Conservation (phyloP, 495 filamentous ascomycete species). For the Cercophora sp. region DNA sequence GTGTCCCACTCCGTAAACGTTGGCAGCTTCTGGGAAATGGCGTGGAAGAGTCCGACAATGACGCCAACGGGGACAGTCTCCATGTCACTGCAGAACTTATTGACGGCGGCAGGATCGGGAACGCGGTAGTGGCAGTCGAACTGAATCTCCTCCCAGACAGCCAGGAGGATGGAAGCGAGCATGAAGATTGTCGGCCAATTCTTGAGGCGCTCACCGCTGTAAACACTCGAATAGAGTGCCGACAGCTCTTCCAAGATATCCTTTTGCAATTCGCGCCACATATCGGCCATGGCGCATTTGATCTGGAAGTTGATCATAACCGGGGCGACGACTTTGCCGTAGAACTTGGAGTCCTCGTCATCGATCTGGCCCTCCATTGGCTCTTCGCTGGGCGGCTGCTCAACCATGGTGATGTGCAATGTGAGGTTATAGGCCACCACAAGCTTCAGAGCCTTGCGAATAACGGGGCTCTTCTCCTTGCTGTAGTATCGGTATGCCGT, state of each 20-base stretch:
- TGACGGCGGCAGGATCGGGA: constrained; percentile 72
- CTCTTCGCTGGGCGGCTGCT: constrained; percentile 79
- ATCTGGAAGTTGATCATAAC: constrained; percentile 99
- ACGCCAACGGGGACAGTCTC: constrained; percentile 89
- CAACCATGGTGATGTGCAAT: constrained; percentile 84
- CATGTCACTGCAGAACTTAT: constrained; percentile 94
- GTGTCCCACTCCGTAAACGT: constrained; percentile 90
- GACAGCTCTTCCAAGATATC: constrained; percentile 91
- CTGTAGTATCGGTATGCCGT: constrained; percentile 85
- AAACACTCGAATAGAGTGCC: constrained; percentile 82
- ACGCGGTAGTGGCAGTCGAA: constrained; percentile 93
- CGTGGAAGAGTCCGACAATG: constrained; percentile 90
- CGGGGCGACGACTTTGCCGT: constrained; percentile 81
- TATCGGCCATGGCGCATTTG: constrained; percentile 87
- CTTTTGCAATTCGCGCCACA: constrained; percentile 95
- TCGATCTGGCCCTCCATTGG: constrained; percentile 73
- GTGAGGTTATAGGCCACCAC: constrained; percentile 92
- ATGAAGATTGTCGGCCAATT: constrained; percentile 98
- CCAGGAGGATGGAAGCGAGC: constrained; percentile 80
- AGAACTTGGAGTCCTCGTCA: constrained; percentile 71
- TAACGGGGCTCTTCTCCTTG: constrained; percentile 75
- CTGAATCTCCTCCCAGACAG: constrained; percentile 96
- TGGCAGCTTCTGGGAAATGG: constrained; percentile 90
- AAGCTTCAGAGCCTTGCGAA: constrained; percentile 87
- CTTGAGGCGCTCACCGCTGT: constrained; percentile 88